A percentile compares a stretch with the other conserved stretches of the same genome.
These are phyloP conservation scores for Macrotyloma uniflorum DNA, from an alignment of 306 rosid genomes.

Conservation along the genomic window DNA sequence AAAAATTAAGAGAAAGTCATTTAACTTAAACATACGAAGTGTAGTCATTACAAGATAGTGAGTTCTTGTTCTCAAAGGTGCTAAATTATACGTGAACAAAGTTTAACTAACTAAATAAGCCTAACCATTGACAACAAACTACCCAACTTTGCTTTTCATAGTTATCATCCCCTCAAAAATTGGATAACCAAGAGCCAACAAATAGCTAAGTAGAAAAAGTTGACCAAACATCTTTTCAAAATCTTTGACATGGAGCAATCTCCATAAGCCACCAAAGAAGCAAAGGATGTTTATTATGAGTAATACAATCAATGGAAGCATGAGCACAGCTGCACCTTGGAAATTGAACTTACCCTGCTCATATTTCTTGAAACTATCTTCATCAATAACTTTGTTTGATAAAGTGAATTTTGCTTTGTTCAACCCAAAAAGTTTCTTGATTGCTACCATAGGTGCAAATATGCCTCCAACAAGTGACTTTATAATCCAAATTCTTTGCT, in stretches of 20 bases:
- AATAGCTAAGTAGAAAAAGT: conserved; percentile 34
- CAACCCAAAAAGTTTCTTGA: conserved; percentile 40
- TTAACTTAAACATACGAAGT: too few species aligned
- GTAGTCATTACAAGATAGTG: too few species aligned
- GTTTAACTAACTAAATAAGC: background rate
- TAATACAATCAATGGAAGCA: conserved; percentile 46
- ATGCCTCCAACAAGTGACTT: conserved; percentile 33
- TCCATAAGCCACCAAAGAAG: conserved; percentile 45
- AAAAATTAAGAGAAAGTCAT: too few species aligned
- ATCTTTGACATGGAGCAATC: conserved; percentile 28
- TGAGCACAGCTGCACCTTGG: conserved; percentile 50
- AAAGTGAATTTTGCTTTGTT: conserved; percentile 38
- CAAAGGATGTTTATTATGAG: conserved; percentile 39
- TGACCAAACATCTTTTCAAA: conserved; percentile 44
- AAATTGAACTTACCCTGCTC: conserved; percentile 51
- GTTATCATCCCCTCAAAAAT: conserved; percentile 39
- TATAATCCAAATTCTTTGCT: conserved; percentile 50
- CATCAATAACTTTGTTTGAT: conserved; percentile 47
- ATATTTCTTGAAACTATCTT: conserved; percentile 50
- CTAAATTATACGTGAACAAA: too few species aligned
- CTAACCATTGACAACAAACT: background rate
- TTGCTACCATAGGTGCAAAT: conserved; percentile 34
- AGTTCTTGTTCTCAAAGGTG: too few species aligned
- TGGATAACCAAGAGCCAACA: conserved; percentile 42
- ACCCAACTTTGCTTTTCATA: conserved; percentile 29